A percentile compares a stretch with the other conserved stretches of the same genome.
Evolutionary conservation across 306 rosid genomes (phyloP).

Genomic region (Amphicarpaea edgeworthii): DNA sequence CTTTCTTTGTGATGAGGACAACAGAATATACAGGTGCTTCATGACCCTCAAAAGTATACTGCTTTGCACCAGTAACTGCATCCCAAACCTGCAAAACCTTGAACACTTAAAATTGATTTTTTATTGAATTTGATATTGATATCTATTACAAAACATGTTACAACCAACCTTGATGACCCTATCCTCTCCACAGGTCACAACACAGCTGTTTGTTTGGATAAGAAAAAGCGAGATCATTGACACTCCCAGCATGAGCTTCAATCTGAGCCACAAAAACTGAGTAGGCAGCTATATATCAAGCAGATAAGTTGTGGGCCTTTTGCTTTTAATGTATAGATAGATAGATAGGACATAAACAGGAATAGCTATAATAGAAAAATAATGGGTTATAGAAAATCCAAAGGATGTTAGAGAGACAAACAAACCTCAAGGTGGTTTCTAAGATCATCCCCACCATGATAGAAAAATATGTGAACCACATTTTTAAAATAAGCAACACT

Average conservation of each 20-base stretch:
- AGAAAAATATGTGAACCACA: slow-evolving; percentile 90
- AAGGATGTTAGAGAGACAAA: slow-evolving; percentile 34
- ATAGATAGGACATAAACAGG: slow-evolving; percentile 28
- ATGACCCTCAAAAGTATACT: slow-evolving; percentile 88
- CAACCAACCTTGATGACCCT: slow-evolving; percentile 91
- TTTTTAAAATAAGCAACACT: slow-evolving; percentile 99
- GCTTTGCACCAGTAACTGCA: slow-evolving; percentile 82
- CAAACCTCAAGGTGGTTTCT: slow-evolving; percentile 95
- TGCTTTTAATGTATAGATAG: slow-evolving; percentile 12
- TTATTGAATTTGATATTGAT: slow-evolving; percentile 20
- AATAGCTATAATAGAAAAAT: background rate
- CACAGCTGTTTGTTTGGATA: slow-evolving; percentile 96
- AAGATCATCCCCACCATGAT: slow-evolving; percentile 85
- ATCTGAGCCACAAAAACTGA: slow-evolving; percentile 63
- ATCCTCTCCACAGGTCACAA: slow-evolving; percentile 97
- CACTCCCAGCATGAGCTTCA: slow-evolving; percentile 96
- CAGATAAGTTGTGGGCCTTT: slow-evolving; percentile 7
- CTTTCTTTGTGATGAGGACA: slow-evolving; percentile 98
- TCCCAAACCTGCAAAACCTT: slow-evolving; percentile 88
- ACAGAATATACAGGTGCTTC: slow-evolving; percentile 95
- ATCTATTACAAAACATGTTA: slow-evolving; percentile 41
- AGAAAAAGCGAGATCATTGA: slow-evolving; percentile 96
- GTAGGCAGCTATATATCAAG: slow-evolving; percentile 34
- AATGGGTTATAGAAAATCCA: slow-evolving; percentile 33
- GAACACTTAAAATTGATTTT: slow-evolving; percentile 36